Evolutionary conservation across 164 flowering plant genomes (phyloP).

Genomic region (Tetrastigma voinierianum): DNA sequence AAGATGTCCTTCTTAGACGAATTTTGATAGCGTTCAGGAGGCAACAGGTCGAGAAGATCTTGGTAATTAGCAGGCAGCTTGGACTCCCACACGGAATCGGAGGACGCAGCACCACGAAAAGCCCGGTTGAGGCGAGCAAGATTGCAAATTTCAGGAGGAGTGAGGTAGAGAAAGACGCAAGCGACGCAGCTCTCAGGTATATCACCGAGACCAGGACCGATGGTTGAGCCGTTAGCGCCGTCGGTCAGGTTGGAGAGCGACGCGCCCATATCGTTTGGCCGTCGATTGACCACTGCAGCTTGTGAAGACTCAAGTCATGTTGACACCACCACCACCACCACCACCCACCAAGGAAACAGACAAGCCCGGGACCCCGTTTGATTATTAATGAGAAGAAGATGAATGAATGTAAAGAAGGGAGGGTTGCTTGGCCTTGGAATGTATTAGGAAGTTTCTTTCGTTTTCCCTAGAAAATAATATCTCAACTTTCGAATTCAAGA

Average conservation of each 20-base stretch:
- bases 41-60: slow-evolving; percentile 53
- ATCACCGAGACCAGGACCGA: slow-evolving; percentile 86
- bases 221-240: slow-evolving; percentile 39
- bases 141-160: slow-evolving; percentile 99
- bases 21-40: slow-evolving; percentile 37
- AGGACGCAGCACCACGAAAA: slow-evolving; percentile 94
- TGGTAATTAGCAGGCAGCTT: slow-evolving; percentile 82
- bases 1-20: slow-evolving; percentile 78
- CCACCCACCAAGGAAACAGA: neutral
- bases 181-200: slow-evolving; percentile 98
- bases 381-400: neutral
- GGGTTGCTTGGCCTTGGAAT: neutral
- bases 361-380: neutral
- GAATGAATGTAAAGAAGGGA: neutral
- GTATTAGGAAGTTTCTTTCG: neutral
- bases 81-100: slow-evolving; percentile 90
- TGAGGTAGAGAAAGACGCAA: slow-evolving; percentile 72
- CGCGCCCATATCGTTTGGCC: slow-evolving; percentile 46
- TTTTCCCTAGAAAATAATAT: neutral
- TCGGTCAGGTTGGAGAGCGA: slow-evolving; percentile 69
- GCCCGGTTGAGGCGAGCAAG: slow-evolving; percentile 89
- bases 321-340: neutral
- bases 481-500: no score
- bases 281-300: no score
- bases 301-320: neutral